These are phyloP conservation scores for Kondoa malvinella DNA, from an alignment of 768 basidiomycete genomes.

Conservation along the genomic window DNA sequence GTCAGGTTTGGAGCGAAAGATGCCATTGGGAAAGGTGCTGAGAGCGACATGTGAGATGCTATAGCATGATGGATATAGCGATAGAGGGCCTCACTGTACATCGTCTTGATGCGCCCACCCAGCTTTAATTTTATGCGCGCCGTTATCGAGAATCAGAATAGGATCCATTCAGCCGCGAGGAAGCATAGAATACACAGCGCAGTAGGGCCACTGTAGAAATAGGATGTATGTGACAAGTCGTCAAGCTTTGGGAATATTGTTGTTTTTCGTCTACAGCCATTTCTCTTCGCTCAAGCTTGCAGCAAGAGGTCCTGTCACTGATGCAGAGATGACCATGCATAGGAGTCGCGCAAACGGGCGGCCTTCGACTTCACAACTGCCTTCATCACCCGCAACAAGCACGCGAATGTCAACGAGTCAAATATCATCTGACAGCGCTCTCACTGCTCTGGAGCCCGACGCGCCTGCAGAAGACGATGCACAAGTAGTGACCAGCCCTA, in stretches of 20 bases:
- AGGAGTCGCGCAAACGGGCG: background rate
- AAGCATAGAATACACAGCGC: conserved; percentile 1
- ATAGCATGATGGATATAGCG: background rate
- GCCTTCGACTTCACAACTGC: background rate
- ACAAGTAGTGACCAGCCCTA: too few relatives aligned
- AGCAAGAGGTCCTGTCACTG: background rate
- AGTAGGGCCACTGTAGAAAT: too few relatives aligned
- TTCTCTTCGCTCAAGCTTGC: background rate
- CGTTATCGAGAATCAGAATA: conserved; percentile 62
- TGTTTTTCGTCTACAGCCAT: background rate
- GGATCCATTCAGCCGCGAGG: background rate
- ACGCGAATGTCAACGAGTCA: too few relatives aligned
- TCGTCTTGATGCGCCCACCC: conserved; percentile 36
- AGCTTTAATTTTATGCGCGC: conserved; percentile 63
- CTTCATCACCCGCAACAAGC: too few relatives aligned
- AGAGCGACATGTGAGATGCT: background rate
- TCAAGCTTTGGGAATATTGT: too few relatives aligned
- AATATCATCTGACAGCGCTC: too few relatives aligned
- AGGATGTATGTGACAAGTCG: too few relatives aligned
- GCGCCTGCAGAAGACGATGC: too few relatives aligned
- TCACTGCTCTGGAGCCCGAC: too few relatives aligned
- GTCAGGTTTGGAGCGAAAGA: conserved; percentile 70
- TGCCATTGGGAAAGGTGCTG: conserved; percentile 62
- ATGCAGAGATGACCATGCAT: background rate
- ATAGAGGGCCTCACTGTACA: conserved; percentile 31